phyloP scores from a whole-genome alignment of 192 early-diverging fungal species.

The Cladochytrium replicatum region DNA sequence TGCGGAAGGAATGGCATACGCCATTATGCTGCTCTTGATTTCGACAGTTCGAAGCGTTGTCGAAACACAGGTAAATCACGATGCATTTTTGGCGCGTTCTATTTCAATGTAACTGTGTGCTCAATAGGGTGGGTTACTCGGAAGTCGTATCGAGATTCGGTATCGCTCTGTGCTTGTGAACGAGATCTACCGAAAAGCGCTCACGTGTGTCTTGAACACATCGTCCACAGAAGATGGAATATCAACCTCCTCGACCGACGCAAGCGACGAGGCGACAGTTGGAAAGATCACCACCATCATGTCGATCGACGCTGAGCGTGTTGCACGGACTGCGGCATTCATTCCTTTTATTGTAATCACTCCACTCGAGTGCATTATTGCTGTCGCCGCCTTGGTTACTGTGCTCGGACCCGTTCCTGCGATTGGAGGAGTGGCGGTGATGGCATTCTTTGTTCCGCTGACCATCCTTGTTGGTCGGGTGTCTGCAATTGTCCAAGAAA shows the following conservation, averaged over 20 bases:
- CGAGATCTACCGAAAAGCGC: slow-evolving; percentile 49
- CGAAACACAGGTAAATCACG: too few relatives aligned
- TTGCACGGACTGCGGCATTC: neutral
- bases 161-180: slow-evolving; percentile 45
- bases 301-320: neutral
- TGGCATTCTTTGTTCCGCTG: neutral
- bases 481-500: slow-evolving; percentile 28
- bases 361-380: slow-evolving; percentile 18
- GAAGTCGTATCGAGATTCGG: slow-evolving; percentile 10
- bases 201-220: slow-evolving; percentile 52
- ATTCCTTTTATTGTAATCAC: neutral
- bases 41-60: too few relatives aligned
- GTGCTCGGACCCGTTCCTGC: neutral
- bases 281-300: neutral
- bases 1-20: too few relatives aligned
- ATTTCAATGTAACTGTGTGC: slow-evolving; percentile 35
- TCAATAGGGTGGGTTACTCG: slow-evolving; percentile 45
- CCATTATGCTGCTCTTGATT: too few relatives aligned
- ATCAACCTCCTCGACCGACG: neutral
- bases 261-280: neutral
- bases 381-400: slow-evolving; percentile 4
- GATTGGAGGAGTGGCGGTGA: neutral
- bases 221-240: neutral
- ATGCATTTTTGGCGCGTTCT: too few relatives aligned
- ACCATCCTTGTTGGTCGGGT: neutral